Conservation (phyloP, 208 protist species). For the Crithidia bombi region DNA sequence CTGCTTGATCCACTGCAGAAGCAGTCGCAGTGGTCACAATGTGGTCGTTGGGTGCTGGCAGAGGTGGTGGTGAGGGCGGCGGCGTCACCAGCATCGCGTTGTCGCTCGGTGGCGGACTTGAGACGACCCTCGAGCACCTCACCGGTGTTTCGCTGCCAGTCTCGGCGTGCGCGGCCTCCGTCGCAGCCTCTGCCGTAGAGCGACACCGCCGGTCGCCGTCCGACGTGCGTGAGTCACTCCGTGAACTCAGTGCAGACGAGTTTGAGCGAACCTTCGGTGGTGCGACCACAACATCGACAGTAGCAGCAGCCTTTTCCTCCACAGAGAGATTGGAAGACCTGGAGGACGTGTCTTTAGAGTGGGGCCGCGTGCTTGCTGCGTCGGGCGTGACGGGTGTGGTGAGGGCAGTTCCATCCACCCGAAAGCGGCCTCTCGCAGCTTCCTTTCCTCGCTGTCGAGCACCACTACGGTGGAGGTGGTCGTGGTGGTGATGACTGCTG, state of each 20-base stretch:
- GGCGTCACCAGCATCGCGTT: no score
- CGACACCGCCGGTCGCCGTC: not conserved
- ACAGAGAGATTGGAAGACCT: not conserved
- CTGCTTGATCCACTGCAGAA: no score
- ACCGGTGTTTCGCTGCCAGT: not conserved
- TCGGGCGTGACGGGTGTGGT: constrained; percentile 1
- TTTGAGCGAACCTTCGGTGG: not conserved
- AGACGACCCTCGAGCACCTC: not conserved
- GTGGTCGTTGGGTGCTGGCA: not conserved
- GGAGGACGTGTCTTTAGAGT: not conserved
- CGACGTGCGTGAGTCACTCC: no score
- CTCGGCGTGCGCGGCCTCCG: not conserved
- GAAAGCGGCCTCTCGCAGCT: not conserved
- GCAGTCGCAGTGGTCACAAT: not conserved
- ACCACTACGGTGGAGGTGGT: not conserved
- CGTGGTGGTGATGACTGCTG: not conserved
- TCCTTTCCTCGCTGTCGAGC: not conserved
- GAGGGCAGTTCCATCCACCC: not conserved
- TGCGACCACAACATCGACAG: not conserved
- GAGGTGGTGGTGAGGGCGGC: not conserved
- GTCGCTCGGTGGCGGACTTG: not conserved
- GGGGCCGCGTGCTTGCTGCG: constrained; percentile 4
- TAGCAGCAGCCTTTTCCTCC: not conserved
- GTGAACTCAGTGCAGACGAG: no score
- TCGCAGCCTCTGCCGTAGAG: not conserved